Conservation (phyloP, 2,329 filamentous ascomycete genomes). For the Colletotrichum liaoningense region DNA sequence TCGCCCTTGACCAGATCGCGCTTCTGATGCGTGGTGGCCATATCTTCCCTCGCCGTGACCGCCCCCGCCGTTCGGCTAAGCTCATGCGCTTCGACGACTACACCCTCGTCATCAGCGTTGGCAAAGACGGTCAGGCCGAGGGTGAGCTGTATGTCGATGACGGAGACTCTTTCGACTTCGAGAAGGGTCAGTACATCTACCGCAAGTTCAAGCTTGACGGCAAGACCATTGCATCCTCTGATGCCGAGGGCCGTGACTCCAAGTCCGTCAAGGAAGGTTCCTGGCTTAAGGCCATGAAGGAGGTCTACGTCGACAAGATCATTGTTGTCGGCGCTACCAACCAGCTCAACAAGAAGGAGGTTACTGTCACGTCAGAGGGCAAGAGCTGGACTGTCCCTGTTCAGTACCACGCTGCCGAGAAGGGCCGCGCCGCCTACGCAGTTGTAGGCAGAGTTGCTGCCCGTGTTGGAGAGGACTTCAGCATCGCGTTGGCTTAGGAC, state of each 20-base stretch:
- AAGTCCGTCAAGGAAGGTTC: conserved; percentile 70
- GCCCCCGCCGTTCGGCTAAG: conserved; percentile 84
- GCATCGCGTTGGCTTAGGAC: conserved; percentile 47
- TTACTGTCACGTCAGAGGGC: conserved; percentile 64
- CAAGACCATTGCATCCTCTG: conserved; percentile 74
- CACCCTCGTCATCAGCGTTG: conserved; percentile 84
- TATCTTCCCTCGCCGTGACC: conserved; percentile 90
- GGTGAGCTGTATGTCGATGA: conserved; percentile 93
- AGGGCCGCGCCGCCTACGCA: conserved; percentile 62
- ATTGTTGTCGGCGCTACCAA: conserved; percentile 83
- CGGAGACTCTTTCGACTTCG: conserved; percentile 90
- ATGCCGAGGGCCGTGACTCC: conserved; percentile 67
- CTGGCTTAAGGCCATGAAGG: conserved; percentile 83
- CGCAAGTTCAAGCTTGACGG: conserved; percentile 77
- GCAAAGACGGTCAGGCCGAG: conserved; percentile 69
- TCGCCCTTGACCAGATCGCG: conserved; percentile 88
- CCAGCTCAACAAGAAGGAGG: conserved; percentile 74
- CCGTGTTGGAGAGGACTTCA: conserved; percentile 67
- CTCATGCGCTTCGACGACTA: conserved; percentile 97
- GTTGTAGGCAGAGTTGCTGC: conserved; percentile 63
- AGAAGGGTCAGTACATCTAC: conserved; percentile 89
- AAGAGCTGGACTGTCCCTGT: conserved; percentile 68
- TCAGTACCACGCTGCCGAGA: conserved; percentile 65
- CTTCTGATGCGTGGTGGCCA: conserved; percentile 94
- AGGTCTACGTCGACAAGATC: conserved; percentile 85